These are phyloP conservation scores for Colletotrichum sojae DNA, from an alignment of 2,329 filamentous ascomycete genomes.

Conservation along the genomic window DNA sequence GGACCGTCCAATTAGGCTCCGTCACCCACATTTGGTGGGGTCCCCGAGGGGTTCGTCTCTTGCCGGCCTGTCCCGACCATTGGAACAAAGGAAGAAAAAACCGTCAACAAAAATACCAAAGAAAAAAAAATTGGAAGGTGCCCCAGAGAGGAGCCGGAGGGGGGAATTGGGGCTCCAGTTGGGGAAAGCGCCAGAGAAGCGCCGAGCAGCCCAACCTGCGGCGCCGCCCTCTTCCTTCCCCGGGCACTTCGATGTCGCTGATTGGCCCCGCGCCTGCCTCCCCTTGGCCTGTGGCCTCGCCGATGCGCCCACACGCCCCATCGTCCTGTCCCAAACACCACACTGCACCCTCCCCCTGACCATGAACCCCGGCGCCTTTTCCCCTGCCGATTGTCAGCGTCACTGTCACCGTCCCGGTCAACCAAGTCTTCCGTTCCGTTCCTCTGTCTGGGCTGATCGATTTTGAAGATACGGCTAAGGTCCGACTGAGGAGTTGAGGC, in stretches of 20 bases:
- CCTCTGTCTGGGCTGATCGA: conserved; percentile 4
- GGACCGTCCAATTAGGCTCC: conserved; percentile 1
- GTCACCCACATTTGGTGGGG: conserved; percentile 31
- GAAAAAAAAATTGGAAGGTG: conserved; percentile 4
- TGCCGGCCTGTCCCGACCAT: conserved; percentile 5
- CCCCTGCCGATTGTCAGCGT: background rate
- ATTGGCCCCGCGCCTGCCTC: conserved; percentile 32
- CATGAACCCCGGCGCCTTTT: background rate
- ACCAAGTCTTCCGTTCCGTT: background rate
- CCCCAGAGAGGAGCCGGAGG: conserved; percentile 26
- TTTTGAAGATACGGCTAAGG: background rate
- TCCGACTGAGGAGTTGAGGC: no score
- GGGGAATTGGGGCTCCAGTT: conserved; percentile 32
- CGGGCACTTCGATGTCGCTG: conserved; percentile 9
- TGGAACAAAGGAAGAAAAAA: conserved; percentile 12
- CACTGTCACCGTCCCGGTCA: no score
- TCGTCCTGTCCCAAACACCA: conserved; percentile 5
- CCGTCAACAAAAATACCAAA: background rate
- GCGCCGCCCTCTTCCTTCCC: conserved; percentile 21
- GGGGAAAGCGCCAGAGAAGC: conserved; percentile 40
- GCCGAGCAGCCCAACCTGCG: conserved; percentile 31
- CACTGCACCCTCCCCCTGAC: background rate
- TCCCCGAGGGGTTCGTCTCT: conserved; percentile 20
- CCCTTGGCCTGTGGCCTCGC: background rate
- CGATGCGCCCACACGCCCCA: conserved; percentile 9